Conservation (phyloP, 202 grass and related monocot genomes). For the Setaria italica region DNA sequence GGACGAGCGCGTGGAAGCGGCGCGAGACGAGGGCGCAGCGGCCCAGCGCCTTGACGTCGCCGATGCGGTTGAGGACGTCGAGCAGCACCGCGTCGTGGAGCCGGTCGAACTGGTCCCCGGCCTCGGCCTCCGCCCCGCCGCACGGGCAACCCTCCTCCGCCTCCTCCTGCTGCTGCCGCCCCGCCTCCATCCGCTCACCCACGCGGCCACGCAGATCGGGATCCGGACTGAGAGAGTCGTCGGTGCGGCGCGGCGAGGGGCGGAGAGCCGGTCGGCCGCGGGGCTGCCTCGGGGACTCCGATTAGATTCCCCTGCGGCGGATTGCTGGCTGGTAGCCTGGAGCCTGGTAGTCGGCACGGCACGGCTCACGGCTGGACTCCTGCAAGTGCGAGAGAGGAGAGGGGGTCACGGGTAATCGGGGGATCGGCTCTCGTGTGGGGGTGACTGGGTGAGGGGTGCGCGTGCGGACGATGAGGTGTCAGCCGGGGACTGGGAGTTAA, state of each 20-base stretch:
- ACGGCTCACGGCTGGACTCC: not conserved
- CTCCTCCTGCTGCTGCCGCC: not conserved
- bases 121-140: conserved; percentile 18
- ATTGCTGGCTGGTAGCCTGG: conserved; percentile 3
- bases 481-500: conserved; percentile 8
- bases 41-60: conserved; percentile 89
- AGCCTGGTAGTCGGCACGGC: conserved; percentile 34
- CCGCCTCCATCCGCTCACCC: conserved; percentile 24
- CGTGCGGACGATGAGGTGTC: conserved; percentile 28
- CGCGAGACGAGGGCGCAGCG: conserved; percentile 77
- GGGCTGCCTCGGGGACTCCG: not conserved
- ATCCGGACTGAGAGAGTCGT: conserved; percentile 25
- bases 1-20: conserved; percentile 79
- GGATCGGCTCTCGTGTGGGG: conserved; percentile 1
- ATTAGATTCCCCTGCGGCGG: conserved; percentile 7
- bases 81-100: conserved; percentile 83
- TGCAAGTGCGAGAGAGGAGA: not conserved
- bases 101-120: conserved; percentile 78
- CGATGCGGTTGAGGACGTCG: conserved; percentile 76
- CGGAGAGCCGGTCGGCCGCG: not conserved
- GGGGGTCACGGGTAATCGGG: not conserved
- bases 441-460: not conserved
- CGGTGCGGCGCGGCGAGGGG: not conserved
- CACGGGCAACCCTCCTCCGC: conserved; percentile 2
- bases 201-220: conserved; percentile 46